These are phyloP conservation scores for Quercus ilex DNA, from an alignment of 306 rosid species.

Conservation along the genomic window DNA sequence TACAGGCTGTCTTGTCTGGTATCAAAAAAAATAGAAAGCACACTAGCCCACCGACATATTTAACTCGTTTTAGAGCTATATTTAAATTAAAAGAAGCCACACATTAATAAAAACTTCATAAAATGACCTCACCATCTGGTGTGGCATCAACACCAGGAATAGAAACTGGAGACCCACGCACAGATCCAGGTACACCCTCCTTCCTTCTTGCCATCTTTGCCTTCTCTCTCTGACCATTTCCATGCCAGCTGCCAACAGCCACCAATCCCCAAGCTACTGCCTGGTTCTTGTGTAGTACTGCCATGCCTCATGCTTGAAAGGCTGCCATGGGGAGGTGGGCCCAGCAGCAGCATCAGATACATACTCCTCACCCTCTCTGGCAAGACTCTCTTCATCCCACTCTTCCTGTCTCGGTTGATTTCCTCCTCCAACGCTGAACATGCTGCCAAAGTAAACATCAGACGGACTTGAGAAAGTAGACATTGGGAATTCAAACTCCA, in stretches of 20 bases:
- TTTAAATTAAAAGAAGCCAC: no score
- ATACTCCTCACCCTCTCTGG: constrained; percentile 76
- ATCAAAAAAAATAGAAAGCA: no score
- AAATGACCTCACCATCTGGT: constrained; percentile 51
- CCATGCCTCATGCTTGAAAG: constrained; percentile 62
- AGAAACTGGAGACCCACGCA: constrained; percentile 72
- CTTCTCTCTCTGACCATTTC: constrained; percentile 89
- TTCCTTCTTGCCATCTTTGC: constrained; percentile 70
- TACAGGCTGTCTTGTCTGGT: no score
- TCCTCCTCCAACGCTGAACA: constrained; percentile 93
- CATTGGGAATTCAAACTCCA: background rate
- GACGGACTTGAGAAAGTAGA: background rate
- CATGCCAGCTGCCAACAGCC: constrained; percentile 98
- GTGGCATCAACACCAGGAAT: constrained; percentile 62
- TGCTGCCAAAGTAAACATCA: constrained; percentile 63
- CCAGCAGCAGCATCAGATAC: constrained; percentile 58
- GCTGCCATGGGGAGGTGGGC: constrained; percentile 56
- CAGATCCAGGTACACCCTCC: constrained; percentile 68
- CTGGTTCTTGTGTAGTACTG: constrained; percentile 53
- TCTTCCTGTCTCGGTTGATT: constrained; percentile 76
- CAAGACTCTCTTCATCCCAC: constrained; percentile 94
- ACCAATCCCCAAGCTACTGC: constrained; percentile 79
- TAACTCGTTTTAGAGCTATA: no score
- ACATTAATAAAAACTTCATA: no score
- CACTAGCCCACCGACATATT: no score